Conservation (phyloP, 176 grass and related monocot genomes). For the Hordeum marinum region DNA sequence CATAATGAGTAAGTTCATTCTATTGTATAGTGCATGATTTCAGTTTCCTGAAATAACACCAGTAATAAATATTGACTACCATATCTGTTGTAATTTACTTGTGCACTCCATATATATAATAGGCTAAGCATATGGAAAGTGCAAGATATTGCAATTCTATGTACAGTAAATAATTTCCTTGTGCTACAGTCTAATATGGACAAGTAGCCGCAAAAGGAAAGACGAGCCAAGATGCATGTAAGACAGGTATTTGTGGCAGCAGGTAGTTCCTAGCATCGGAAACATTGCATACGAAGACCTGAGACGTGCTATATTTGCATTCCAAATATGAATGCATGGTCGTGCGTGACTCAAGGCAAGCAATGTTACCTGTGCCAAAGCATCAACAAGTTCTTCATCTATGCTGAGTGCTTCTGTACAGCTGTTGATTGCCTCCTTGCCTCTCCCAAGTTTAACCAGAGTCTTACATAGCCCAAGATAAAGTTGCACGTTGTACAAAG, state of each 20-base stretch:
- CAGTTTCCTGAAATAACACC: neutral
- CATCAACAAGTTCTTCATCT: constrained; percentile 84
- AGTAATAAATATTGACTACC: neutral
- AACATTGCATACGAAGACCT: neutral
- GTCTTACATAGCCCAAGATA: constrained; percentile 87
- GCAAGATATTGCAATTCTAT: neutral
- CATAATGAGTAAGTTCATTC: neutral
- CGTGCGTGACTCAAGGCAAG: neutral
- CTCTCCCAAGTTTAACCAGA: constrained; percentile 97
- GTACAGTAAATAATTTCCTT: neutral
- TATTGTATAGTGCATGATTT: neutral
- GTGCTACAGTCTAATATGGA: neutral
- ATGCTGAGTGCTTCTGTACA: constrained; percentile 85
- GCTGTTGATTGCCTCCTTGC: constrained; percentile 77
- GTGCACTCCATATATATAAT: neutral
- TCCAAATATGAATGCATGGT: neutral
- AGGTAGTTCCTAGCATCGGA: neutral
- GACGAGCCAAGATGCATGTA: neutral
- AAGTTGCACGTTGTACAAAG: constrained; percentile 73
- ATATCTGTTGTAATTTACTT: neutral
- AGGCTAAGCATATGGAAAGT: neutral
- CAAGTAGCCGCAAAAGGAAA: neutral
- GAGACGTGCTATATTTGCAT: neutral
- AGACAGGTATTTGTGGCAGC: neutral
- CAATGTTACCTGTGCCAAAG: constrained; percentile 73